Percentiles rank a stretch among this genome's conserved stretches.
Evolutionary conservation across 2,329 filamentous ascomycete genomes (phyloP).

Genomic region (Claviceps maximensis): DNA sequence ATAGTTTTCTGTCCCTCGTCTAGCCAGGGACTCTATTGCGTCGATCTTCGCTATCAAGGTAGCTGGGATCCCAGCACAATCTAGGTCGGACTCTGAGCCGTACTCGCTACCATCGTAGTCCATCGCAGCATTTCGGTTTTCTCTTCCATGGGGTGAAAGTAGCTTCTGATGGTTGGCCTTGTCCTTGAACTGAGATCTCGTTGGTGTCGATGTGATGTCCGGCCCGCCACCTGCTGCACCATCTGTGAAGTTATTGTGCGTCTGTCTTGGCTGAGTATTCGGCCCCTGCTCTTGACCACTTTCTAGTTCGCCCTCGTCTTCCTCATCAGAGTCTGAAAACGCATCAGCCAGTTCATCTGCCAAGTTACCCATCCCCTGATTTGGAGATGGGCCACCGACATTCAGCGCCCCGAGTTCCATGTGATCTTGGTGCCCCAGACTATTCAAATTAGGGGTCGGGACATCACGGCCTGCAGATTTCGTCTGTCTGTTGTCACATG

Average conservation of each 20-base stretch:
- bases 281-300: conserved; percentile 18
- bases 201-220: conserved; percentile 11
- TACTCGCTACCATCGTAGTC: conserved; percentile 64
- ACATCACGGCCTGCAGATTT: conserved; percentile 38
- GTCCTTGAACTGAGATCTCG: conserved; percentile 20
- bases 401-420: conserved; percentile 34
- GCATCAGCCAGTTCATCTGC: conserved; percentile 71
- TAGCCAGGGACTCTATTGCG: conserved; percentile 56
- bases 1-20: conserved; percentile 52
- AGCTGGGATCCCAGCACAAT: conserved; percentile 52
- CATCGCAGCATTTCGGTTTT: conserved; percentile 39
- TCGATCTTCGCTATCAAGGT: conserved; percentile 58
- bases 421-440: conserved; percentile 34
- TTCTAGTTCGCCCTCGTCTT: conserved; percentile 42
- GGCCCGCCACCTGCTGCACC: conserved; percentile 1
- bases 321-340: conserved; percentile 52
- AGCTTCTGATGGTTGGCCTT: conserved; percentile 29
- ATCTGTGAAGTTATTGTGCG: neutral
- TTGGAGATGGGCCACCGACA: conserved; percentile 25
- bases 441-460: conserved; percentile 33
- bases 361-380: conserved; percentile 58
- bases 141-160: conserved; percentile 28
- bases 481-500: conserved; percentile 33
- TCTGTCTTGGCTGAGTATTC: neutral
- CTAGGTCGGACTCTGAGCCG: conserved; percentile 58